Percentiles rank a stretch among this genome's conserved stretches.
Conservation (phyloP, 768 basidiomycete species). For the Rhodotorula graminis region DNA sequence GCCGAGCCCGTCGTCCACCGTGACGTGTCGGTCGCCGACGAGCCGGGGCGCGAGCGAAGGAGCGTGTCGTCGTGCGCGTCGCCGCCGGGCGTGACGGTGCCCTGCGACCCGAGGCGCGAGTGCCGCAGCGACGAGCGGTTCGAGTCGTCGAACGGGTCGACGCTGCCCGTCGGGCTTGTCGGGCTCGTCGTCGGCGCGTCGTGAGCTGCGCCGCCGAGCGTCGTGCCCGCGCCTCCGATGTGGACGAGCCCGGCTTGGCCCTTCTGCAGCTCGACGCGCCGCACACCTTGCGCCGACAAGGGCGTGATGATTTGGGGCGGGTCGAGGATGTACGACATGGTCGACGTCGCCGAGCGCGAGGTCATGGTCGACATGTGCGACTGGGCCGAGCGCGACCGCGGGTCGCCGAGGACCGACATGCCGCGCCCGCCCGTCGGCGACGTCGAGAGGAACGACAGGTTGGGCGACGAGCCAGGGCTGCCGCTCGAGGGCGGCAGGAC, state of each 20-base stretch:
- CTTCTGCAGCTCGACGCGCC: conserved; percentile 32
- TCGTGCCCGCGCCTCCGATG: background rate
- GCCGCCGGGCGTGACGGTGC: background rate
- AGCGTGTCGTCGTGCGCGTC: background rate
- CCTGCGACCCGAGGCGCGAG: conserved; percentile 3
- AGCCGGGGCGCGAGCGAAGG: background rate
- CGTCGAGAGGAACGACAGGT: conserved; percentile 1
- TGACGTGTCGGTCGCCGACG: conserved; percentile 10
- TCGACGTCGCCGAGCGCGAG: conserved; percentile 29
- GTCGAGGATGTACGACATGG: conserved; percentile 44
- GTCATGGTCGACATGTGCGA: conserved; percentile 33
- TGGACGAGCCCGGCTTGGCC: conserved; percentile 29
- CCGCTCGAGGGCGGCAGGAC: background rate
- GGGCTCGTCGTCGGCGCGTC: background rate
- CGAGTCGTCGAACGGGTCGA: conserved; percentile 33
- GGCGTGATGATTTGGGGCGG: conserved; percentile 45
- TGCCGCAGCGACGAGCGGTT: background rate
- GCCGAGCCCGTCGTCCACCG: conserved; percentile 30
- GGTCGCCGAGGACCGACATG: conserved; percentile 28
- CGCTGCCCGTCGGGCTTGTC: background rate
- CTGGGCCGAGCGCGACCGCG: background rate
- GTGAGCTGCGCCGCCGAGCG: background rate
- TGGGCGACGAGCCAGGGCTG: background rate
- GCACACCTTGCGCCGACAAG: conserved; percentile 24
- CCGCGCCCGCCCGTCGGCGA: conserved; percentile 2